A percentile compares a stretch with the other conserved stretches of the same genome.
Conservation (phyloP, 768 basidiomycete genomes). For the Rossbeevera mucosa region DNA sequence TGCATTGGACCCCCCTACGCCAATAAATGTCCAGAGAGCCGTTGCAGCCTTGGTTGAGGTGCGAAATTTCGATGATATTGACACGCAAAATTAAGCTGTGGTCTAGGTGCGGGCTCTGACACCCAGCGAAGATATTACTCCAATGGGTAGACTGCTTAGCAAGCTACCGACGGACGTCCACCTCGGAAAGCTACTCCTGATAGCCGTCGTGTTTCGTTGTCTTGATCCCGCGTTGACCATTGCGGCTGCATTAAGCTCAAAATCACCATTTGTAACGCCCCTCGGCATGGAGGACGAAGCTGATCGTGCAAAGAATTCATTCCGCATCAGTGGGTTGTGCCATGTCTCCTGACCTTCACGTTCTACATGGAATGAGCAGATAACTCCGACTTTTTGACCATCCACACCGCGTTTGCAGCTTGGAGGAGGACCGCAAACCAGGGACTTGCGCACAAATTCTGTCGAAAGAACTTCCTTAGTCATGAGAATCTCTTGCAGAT, state of each 20-base stretch:
- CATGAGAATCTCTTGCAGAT: constrained; percentile 95
- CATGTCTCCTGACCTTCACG: background rate
- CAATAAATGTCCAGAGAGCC: constrained; percentile 86
- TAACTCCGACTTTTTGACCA: constrained; percentile 91
- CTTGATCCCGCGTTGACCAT: constrained; percentile 96
- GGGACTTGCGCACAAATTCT: constrained; percentile 65
- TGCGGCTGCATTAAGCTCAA: constrained; percentile 86
- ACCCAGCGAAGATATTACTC: constrained; percentile 82
- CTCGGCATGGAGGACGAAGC: constrained; percentile 86
- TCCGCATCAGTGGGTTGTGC: constrained; percentile 59
- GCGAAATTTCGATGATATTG: constrained; percentile 6
- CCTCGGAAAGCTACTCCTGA: constrained; percentile 87
- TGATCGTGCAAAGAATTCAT: constrained; percentile 73
- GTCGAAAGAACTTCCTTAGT: constrained; percentile 74
- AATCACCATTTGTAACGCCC: constrained; percentile 88
- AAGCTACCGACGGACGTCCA: constrained; percentile 95
- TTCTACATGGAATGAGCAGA: constrained; percentile 42
- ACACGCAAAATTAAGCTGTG: background rate
- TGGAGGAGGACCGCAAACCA: constrained; percentile 76
- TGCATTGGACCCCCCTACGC: constrained; percentile 84
- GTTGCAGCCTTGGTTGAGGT: constrained; percentile 90
- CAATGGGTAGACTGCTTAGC: constrained; percentile 86
- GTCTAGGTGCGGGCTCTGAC: constrained; percentile 81
- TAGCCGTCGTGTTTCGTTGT: constrained; percentile 80
- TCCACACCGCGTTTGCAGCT: constrained; percentile 83